A percentile compares a stretch with the other conserved stretches of the same genome.
Conservation (phyloP, 2,329 filamentous ascomycete genomes). For the Cladophialophora immunda region DNA sequence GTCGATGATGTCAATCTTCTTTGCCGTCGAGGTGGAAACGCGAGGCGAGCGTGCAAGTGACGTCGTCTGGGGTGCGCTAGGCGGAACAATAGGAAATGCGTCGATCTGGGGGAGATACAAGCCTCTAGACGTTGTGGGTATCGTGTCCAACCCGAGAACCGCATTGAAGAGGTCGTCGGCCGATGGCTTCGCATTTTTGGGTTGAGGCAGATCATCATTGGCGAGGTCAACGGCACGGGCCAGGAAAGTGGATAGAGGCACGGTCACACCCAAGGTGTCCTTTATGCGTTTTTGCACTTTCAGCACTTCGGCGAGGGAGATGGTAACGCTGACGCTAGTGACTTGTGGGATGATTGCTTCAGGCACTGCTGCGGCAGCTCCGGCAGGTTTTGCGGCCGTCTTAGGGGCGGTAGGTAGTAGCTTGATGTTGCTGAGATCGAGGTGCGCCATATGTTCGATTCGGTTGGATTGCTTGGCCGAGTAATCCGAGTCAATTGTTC, state of each 20-base stretch:
- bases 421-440: constrained; percentile 97
- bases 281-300: constrained; percentile 83
- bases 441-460: constrained; percentile 78
- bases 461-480: constrained; percentile 75
- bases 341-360: constrained; percentile 40
- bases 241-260: constrained; percentile 88
- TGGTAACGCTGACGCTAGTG: constrained; percentile 65
- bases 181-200: constrained; percentile 70
- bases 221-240: constrained; percentile 83
- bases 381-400: constrained; percentile 18
- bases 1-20: constrained; percentile 81
- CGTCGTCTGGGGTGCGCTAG: constrained; percentile 26
- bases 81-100: constrained; percentile 55
- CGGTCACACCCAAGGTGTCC: constrained; percentile 76
- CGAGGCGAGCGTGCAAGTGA: constrained; percentile 14
- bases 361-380: constrained; percentile 49
- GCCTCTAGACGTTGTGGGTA: constrained; percentile 64
- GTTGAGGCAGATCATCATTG: constrained; percentile 82
- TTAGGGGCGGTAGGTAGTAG: constrained; percentile 61
- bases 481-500: constrained; percentile 75
- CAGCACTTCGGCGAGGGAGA: constrained; percentile 81
- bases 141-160: constrained; percentile 74
- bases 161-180: constrained; percentile 88
- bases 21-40: constrained; percentile 40
- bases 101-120: constrained; percentile 77